Evolutionary conservation across 371 early-diverging fungal genomes (phyloP), one percentile per base, ranked within the genome.

Genomic region (Mucor indicus): DNA sequence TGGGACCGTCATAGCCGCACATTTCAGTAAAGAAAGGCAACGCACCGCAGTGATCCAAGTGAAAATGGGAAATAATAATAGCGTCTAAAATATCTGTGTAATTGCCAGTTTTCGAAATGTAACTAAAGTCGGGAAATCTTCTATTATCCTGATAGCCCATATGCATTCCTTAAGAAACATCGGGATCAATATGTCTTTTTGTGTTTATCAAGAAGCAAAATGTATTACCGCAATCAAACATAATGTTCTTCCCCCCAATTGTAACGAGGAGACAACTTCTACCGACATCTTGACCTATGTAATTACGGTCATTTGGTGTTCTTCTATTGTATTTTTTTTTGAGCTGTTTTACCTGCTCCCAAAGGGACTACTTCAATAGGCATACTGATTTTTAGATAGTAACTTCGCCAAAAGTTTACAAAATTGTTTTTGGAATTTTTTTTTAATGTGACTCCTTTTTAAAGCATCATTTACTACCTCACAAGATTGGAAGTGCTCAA

Each of bases 111-210:
- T 83, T 85, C 31, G 95, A 89, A 8, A 99, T 87, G 67, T 90
- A 94, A 32, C 86, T 83, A 55, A 99, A 99, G 71, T 99, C 98
- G 5, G 99, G 99, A 60, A 96, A 99, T 39, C 96, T 84, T 43
- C 99, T 81, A 30, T 81, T 80, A 67, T 99, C 99, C 44, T 84
- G 86, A 73, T 92, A 98, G 4, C 98, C 99, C 96, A 98, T 98
- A 73, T 99, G 98, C 87, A 92, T 89, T 11, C 98, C 76, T 71
- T 4, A 17, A 19, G 23, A n/a, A n/a, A 6, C 16, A 20, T 16
- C 22, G 25, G 11, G 32, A 7, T 6, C 9, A 32, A 30, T 11
- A 6, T 13, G 2, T 8, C 32, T 41, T 9, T 13, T 17, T 9
- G 22, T 13, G n/a, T 17, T 10, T 47, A 24, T 36, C 17, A 27